These are phyloP conservation scores for Pichia thaimueangensis DNA, from an alignment of 805 yeast genomes.

Conservation along the genomic window DNA sequence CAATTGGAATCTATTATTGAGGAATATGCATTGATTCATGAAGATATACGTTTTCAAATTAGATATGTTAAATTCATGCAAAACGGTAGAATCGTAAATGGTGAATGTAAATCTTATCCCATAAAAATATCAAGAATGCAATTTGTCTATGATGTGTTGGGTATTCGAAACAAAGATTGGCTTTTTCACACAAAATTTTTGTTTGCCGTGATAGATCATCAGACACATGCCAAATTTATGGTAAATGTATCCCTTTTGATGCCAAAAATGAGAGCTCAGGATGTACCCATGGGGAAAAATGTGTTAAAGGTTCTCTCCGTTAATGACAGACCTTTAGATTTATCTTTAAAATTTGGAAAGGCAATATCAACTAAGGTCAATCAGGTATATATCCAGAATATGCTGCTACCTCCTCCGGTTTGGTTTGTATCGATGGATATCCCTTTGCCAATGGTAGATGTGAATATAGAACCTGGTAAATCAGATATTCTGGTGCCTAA, in stretches of 20 bases:
- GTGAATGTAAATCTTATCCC: conserved; percentile 11
- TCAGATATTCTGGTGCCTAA: conserved; percentile 32
- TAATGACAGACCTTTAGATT: conserved; percentile 29
- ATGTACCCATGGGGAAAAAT: conserved; percentile 21
- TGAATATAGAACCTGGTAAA: conserved; percentile 41
- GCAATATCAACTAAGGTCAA: conserved; percentile 21
- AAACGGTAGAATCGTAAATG: conserved; percentile 13
- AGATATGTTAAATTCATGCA: conserved; percentile 17
- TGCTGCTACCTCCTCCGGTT: conserved; percentile 25
- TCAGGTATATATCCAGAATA: conserved; percentile 20
- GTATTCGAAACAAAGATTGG: conserved; percentile 15
- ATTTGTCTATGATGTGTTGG: conserved; percentile 15
- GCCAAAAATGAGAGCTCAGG: conserved; percentile 31
- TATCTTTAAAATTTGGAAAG: conserved; percentile 28
- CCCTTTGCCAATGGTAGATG: conserved; percentile 25
- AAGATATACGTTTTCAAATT: conserved; percentile 29
- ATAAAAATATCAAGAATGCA: conserved; percentile 9
- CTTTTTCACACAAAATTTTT: conserved; percentile 16
- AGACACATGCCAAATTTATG: neutral
- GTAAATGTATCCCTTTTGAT: conserved; percentile 20
- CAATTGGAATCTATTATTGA: conserved; percentile 22
- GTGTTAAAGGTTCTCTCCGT: conserved; percentile 27
- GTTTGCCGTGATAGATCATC: neutral
- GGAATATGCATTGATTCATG: conserved; percentile 29
- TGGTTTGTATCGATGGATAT: conserved; percentile 33